Conservation (phyloP, 2,329 filamentous ascomycete genomes). For the Colletotrichum cordylinicola region DNA sequence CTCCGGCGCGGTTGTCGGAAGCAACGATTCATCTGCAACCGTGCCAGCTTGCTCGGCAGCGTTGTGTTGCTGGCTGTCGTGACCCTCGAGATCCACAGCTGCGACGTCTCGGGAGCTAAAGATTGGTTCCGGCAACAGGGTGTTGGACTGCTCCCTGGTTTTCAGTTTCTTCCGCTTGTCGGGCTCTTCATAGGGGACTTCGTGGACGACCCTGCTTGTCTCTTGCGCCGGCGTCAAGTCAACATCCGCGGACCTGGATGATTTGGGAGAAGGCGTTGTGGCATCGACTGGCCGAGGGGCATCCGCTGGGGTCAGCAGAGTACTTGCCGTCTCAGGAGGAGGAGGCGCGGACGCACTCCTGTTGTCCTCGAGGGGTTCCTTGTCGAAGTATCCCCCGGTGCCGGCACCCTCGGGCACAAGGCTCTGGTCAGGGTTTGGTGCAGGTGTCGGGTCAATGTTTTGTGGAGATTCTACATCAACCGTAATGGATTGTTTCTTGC, state of each 20-base stretch:
- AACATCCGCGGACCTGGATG: constrained; percentile 22
- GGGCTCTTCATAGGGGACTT: constrained; percentile 40
- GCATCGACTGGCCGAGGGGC: not conserved
- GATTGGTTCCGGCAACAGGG: constrained; percentile 30
- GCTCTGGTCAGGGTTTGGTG: not conserved
- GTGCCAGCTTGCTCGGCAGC: not conserved
- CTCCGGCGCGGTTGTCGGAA: not conserved
- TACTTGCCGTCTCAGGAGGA: not conserved
- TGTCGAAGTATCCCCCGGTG: not conserved
- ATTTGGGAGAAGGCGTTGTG: constrained; percentile 13
- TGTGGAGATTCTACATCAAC: not conserved
- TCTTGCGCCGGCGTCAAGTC: constrained; percentile 39
- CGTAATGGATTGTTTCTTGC: constrained; percentile 28
- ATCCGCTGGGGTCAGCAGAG: not conserved
- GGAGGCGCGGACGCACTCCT: not conserved
- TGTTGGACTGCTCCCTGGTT: constrained; percentile 29
- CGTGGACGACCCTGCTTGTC: constrained; percentile 39
- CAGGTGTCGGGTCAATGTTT: not conserved
- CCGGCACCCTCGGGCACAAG: not conserved
- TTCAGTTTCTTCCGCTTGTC: constrained; percentile 40
- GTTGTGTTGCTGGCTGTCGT: not conserved
- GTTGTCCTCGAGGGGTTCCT: not conserved
- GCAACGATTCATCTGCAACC: not conserved
- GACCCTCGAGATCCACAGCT: constrained; percentile 22
- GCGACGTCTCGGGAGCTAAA: constrained; percentile 28